phyloP scores from a whole-genome alignment of 2,329 filamentous ascomycete genomes.

The Botrytis sinoallii region DNA sequence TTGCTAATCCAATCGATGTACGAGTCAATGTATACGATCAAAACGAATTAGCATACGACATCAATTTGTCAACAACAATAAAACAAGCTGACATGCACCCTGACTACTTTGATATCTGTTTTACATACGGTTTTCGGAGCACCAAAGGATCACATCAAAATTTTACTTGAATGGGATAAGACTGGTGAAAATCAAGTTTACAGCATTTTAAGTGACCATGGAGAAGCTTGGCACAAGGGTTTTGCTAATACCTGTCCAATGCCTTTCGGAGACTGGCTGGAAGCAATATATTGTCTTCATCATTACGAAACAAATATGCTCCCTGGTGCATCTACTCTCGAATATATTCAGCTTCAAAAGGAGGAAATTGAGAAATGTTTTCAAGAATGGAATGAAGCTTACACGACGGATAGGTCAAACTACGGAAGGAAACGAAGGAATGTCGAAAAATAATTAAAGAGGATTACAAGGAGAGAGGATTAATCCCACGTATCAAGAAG shows the following conservation, averaged over 20 bases:
- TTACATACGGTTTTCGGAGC: background rate
- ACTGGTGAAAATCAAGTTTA: background rate
- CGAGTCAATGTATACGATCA: background rate
- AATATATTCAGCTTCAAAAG: background rate
- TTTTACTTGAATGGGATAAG: background rate
- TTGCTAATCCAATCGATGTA: background rate
- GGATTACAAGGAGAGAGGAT: background rate
- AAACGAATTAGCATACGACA: background rate
- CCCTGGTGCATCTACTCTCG: background rate
- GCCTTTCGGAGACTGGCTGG: background rate
- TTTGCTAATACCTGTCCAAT: background rate
- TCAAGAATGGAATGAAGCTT: background rate
- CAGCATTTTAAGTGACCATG: background rate
- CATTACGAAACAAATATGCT: background rate
- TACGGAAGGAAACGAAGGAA: background rate
- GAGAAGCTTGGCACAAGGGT: background rate
- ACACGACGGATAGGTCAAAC: background rate
- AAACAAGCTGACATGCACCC: background rate
- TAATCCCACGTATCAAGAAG: background rate
- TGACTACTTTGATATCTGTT: background rate
- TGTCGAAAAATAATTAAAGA: background rate
- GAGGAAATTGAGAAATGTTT: background rate
- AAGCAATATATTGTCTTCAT: background rate
- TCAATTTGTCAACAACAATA: background rate
- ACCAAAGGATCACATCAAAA: background rate